These are phyloP conservation scores for Fraxinus paxiana DNA, from an alignment of 305 asterid genomes.

Conservation along the genomic window DNA sequence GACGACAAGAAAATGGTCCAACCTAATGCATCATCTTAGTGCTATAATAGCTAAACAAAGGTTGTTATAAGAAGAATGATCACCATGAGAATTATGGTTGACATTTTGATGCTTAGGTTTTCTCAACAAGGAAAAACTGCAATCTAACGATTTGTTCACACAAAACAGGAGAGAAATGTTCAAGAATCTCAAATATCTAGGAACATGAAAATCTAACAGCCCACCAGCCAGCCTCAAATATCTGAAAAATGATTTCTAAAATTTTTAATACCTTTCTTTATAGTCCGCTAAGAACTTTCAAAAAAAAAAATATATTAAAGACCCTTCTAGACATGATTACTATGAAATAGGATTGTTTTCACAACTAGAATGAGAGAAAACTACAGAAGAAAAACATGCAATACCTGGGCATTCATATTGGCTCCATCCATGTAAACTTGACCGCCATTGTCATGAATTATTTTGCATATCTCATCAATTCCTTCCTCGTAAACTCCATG, in stretches of 20 bases:
- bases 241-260: not conserved
- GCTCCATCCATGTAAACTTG: conserved; percentile 99
- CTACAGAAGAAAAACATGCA: not conserved
- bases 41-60: not conserved
- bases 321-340: not conserved
- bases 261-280: not conserved
- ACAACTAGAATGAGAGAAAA: not conserved
- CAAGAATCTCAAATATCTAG: not conserved
- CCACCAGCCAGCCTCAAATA: not conserved
- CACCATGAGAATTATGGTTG: not conserved
- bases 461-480: conserved; percentile 86
- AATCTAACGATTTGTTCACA: not conserved
- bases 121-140: not conserved
- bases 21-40: not conserved
- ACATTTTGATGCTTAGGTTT: not conserved
- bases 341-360: not conserved
- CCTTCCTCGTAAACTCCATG: conserved; percentile 99
- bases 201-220: not conserved
- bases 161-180: not conserved
- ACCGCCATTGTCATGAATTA: conserved; percentile 90
- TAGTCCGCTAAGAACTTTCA: not conserved
- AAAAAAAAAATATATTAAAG: not conserved
- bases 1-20: not conserved
- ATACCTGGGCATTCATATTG: conserved; percentile 97
- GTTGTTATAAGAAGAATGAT: not conserved